Conservation (phyloP, 495 filamentous ascomycete species). For the Pseudomonodictys pantanalensis region DNA sequence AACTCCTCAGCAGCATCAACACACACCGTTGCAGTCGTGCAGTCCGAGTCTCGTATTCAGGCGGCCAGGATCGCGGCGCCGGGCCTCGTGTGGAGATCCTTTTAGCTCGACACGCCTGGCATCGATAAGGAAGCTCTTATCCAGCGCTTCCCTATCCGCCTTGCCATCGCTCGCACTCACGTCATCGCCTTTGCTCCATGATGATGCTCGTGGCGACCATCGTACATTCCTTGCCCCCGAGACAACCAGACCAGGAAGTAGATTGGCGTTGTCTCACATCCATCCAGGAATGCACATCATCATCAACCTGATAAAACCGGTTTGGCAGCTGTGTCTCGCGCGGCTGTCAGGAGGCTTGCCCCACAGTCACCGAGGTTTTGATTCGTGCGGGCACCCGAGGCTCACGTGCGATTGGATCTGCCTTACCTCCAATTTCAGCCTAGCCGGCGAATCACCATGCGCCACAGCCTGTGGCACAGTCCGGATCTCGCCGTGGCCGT, state of each 20-base stretch:
- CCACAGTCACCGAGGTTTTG: background rate
- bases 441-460: background rate
- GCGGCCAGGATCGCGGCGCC: too few species aligned
- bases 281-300: conserved; percentile 1
- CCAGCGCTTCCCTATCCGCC: background rate
- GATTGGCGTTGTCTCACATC: too few species aligned
- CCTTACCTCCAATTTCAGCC: background rate
- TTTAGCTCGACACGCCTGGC: too few species aligned
- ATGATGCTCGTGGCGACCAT: background rate
- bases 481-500: background rate
- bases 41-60: too few species aligned
- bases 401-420: background rate
- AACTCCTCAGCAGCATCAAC: too few species aligned
- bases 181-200: background rate
- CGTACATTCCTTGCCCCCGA: background rate
- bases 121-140: background rate
- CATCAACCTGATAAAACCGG: background rate
- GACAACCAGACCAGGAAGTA: too few species aligned
- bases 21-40: too few species aligned
- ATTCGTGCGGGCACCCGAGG: background rate
- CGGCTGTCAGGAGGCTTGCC: background rate
- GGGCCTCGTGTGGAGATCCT: background rate
- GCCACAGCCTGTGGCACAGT: conserved; percentile 3
- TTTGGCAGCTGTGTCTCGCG: too few species aligned
- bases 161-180: background rate